Percentiles rank a stretch among this genome's conserved stretches.
phyloP scores from a whole-genome alignment of 2,329 filamentous ascomycete genomes.

The Talaromyces funiculosus region DNA sequence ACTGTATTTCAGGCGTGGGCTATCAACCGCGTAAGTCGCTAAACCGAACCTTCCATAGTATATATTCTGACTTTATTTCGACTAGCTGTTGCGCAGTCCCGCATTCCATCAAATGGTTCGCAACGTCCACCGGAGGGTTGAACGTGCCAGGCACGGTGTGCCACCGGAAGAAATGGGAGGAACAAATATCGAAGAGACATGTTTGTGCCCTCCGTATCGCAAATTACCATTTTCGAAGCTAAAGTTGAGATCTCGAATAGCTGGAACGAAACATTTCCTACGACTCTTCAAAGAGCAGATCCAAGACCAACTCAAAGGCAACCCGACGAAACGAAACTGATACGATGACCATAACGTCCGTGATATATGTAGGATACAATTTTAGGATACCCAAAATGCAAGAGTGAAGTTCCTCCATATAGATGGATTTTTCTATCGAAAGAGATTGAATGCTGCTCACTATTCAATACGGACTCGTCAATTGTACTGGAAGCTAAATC shows the following conservation, averaged over 20 bases:
- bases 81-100: slow-evolving; percentile 39
- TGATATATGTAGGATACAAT: not conserved
- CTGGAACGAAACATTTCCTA: slow-evolving; percentile 29
- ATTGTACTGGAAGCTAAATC: not conserved
- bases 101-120: slow-evolving; percentile 41
- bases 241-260: slow-evolving; percentile 14
- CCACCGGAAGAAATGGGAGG: slow-evolving; percentile 40
- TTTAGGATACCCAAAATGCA: slow-evolving; percentile 11
- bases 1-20: slow-evolving; percentile 30
- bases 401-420: slow-evolving; percentile 1
- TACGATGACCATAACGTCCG: not conserved
- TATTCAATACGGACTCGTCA: not conserved
- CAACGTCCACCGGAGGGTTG: slow-evolving; percentile 37
- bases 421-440: not conserved
- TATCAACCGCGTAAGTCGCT: slow-evolving; percentile 30
- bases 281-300: slow-evolving; percentile 40
- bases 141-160: slow-evolving; percentile 37
- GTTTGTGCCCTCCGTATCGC: slow-evolving; percentile 17
- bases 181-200: slow-evolving; percentile 34
- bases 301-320: slow-evolving; percentile 37
- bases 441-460: not conserved
- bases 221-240: not conserved
- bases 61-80: not conserved
- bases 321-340: slow-evolving; percentile 27
- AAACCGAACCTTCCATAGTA: slow-evolving; percentile 10